These are phyloP conservation scores for Coelastrella sp. DNA, from an alignment of 139 green algal genomes.

Conservation along the genomic window DNA sequence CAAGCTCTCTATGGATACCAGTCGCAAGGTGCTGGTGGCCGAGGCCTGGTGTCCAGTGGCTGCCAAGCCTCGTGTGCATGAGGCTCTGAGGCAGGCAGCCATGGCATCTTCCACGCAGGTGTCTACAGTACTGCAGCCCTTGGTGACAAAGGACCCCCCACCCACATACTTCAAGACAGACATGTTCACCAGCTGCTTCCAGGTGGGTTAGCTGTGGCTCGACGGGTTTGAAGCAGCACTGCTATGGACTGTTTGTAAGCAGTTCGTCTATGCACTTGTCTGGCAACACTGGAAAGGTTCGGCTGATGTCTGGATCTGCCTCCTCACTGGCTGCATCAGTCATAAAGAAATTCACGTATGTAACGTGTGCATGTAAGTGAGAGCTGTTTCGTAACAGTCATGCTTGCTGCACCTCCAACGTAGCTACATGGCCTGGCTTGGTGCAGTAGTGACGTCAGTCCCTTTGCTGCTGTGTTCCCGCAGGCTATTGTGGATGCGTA, in stretches of 20 bases:
- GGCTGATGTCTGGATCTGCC: background rate
- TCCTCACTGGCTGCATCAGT: background rate
- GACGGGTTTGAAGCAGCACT: too few relatives aligned
- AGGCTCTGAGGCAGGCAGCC: conserved; percentile 76
- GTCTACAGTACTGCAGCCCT: conserved; percentile 91
- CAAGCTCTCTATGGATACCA: conserved; percentile 95
- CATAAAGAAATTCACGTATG: background rate
- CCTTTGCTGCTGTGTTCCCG: background rate
- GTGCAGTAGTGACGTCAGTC: background rate
- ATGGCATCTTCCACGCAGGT: conserved; percentile 68
- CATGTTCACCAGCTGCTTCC: conserved; percentile 93
- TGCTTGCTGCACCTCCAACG: background rate
- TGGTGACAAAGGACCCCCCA: conserved; percentile 88
- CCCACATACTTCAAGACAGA: conserved; percentile 96
- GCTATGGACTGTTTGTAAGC: too few relatives aligned
- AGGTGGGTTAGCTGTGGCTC: conserved; percentile 60
- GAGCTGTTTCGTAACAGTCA: background rate
- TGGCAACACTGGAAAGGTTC: too few relatives aligned
- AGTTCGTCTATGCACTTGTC: too few relatives aligned
- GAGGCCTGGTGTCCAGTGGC: conserved; percentile 93
- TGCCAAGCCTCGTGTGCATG: conserved; percentile 69
- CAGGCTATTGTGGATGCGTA: conserved; percentile 96
- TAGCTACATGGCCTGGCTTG: too few relatives aligned
- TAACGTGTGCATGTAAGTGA: too few relatives aligned
- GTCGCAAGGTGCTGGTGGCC: conserved; percentile 93